Base-by-base conservation (phyloP, 257 asterid genomes). In the Salvia hispanica region DNA sequence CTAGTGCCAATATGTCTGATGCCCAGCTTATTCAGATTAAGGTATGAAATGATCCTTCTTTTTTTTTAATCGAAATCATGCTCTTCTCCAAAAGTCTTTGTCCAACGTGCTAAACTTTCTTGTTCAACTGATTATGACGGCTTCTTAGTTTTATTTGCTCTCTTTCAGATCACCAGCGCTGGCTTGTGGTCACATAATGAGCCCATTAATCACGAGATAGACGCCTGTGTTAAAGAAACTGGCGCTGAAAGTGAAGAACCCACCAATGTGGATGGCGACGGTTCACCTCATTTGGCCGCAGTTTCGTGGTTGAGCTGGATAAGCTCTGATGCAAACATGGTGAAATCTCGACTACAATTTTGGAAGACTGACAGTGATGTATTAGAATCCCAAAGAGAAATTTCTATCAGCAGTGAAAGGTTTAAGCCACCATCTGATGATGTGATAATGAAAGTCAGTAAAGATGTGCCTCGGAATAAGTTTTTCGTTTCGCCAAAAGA, bases 1-100 rank as follows among this genome's bases (percentile, higher is more conserved):
- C 87, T 47, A 76, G 74, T 76, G 83, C 77, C 45, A 79, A 87
- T 46, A 71, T 77, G 81, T 77, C 90, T 44, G 87, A 80, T 36
- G 96, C 85, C 12, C 96, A 90, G 80, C 92, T 93, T 65, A 80
- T 93, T 79, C 96, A 82, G 77, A 88, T 93, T 69, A 93, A 77
- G 97, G 99, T 93, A 72, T 70, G 71, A 6, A 2, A 40, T 25
- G 4, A 21, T 70, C 40, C 62, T 18, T 58, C 55, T 58, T 11
- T 53, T 71, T 15, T 25, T 25, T 25, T 25, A 1, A 15, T 45
- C 50, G 62, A 58, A 69, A 42, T 42, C 48, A 1, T 60, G 43
- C 62, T 31, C 53, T 55, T 54, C 64, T 12, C 11, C n/a, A 1
- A 67, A 66, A 25, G 21, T 68, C 51, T 36, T 63, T 62, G 71